Base-by-base conservation (phyloP, 2,329 filamentous ascomycete species). In the Ceratocystis cacaofunesta region DNA sequence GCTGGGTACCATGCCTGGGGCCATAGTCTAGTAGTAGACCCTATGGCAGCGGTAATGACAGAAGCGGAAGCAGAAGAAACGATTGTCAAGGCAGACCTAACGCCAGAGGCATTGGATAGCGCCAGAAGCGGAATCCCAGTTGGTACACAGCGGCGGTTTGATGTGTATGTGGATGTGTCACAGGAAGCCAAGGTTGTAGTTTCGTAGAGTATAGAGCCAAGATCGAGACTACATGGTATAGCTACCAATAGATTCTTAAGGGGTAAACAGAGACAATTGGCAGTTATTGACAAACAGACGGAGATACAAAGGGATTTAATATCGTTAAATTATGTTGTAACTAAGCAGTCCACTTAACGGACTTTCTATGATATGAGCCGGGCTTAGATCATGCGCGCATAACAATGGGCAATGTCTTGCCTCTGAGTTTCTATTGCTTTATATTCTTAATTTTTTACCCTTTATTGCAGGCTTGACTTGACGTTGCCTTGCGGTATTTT, bases 1-100 rank as follows among this genome's bases (percentile, higher is more conserved):
- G 89, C 90, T 0, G 80, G 81, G 5, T 99, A 99, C 74, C 85
- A 92, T 72, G 92, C 94, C 0, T 99, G 86, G 82, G 94, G 94
- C 0, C 94, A 99, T 75, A 95, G 87, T 70, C 79, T 96, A 79
- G 80, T 97, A 65, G 86, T 88, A 5, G 90, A 96, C 73, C 92
- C 94, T 1, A 89, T 92, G 78, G 94, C 91, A 12, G 79, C 85
- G 70, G 83, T 97, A n/a, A 70, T 96, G 70, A 81, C 79, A 17
- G 86, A 96, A 79, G 83, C 91, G 1, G 90, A 85, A 12, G 91
- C 95, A 75, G 77, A 78, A 58, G 91, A 96, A 77, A 82, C 83
- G 3, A 88, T 89, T 68, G 81, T 96, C 10, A 83, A 86, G 73
- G 87, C 85, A 57, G 86, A 92, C 67, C 74, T 96, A 72, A 79